Evolutionary conservation across 2,329 filamentous ascomycete genomes (phyloP).

Genomic region (Diaporthe capsici): DNA sequence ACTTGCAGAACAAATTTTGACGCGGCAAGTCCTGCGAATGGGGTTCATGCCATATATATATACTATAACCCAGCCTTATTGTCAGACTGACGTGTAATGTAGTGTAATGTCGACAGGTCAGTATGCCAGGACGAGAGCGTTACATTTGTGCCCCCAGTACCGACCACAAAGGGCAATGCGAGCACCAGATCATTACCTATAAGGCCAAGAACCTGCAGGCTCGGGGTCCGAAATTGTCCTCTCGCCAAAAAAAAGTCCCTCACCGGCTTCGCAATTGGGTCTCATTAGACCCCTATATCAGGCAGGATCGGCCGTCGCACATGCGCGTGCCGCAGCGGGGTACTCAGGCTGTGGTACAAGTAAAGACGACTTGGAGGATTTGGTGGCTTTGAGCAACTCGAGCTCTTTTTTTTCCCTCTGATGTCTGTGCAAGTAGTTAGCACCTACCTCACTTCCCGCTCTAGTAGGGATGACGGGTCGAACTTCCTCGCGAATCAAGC

Average conservation of each 20-base stretch:
- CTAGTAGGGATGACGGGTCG: neutral
- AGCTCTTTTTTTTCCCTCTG: neutral
- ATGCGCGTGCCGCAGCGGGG: constrained; percentile 2
- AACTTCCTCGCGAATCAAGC: neutral
- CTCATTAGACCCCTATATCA: neutral
- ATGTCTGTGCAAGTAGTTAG: neutral
- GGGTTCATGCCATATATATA: neutral
- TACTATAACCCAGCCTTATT: neutral
- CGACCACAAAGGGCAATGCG: neutral
- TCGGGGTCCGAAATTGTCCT: neutral
- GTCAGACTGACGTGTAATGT: neutral
- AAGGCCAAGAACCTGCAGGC: constrained; percentile 8
- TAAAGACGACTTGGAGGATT: neutral
- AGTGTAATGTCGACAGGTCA: neutral
- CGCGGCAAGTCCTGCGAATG: neutral
- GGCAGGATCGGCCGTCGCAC: constrained; percentile 7
- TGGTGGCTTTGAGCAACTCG: neutral
- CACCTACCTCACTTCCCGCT: neutral
- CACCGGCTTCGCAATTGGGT: constrained; percentile 2
- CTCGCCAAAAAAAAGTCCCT: neutral
- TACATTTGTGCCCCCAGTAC: neutral
- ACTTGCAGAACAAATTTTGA: neutral
- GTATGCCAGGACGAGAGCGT: neutral
- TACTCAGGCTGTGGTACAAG: neutral
- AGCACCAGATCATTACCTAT: neutral